These are phyloP conservation scores for Neofusicoccum sp. DNA, from an alignment of 2,329 filamentous ascomycete species.

Conservation along the genomic window DNA sequence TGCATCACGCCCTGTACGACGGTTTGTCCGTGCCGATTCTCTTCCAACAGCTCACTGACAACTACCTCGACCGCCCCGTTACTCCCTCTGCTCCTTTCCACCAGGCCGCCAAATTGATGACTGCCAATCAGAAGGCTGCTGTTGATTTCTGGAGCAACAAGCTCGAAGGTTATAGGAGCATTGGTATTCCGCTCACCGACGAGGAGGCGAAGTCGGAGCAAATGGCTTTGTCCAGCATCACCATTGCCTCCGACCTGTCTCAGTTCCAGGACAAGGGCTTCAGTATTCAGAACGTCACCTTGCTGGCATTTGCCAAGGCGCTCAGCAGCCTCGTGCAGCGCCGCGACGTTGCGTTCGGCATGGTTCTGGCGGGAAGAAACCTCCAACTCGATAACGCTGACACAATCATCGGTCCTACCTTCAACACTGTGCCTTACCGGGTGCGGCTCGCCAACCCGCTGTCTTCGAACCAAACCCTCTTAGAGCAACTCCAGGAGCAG, in stretches of 20 bases:
- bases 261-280: slow-evolving; percentile 1
- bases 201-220: not conserved
- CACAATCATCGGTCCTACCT: slow-evolving; percentile 63
- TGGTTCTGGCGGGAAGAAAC: slow-evolving; percentile 61
- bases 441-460: slow-evolving; percentile 38
- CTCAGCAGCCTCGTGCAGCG: slow-evolving; percentile 24
- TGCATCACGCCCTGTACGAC: slow-evolving; percentile 45
- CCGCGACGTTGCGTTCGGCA: slow-evolving; percentile 58
- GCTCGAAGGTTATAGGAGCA: slow-evolving; percentile 47
- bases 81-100: slow-evolving; percentile 29
- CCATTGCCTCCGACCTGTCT: slow-evolving; percentile 45
- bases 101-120: slow-evolving; percentile 51
- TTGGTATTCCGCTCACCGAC: slow-evolving; percentile 22
- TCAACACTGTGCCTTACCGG: slow-evolving; percentile 62
- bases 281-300: slow-evolving; percentile 50
- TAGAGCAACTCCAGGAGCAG: slow-evolving; percentile 67
- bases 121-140: slow-evolving; percentile 44
- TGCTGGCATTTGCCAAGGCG: slow-evolving; percentile 16
- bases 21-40: slow-evolving; percentile 39
- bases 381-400: slow-evolving; percentile 49
- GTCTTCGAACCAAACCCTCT: slow-evolving; percentile 56
- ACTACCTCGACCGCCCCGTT: slow-evolving; percentile 28
- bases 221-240: slow-evolving; percentile 50
- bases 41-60: slow-evolving; percentile 34
- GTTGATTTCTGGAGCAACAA: slow-evolving; percentile 53